phyloP scores from a whole-genome alignment of 1,139 yeast species.

The Candida dubliniensis region DNA sequence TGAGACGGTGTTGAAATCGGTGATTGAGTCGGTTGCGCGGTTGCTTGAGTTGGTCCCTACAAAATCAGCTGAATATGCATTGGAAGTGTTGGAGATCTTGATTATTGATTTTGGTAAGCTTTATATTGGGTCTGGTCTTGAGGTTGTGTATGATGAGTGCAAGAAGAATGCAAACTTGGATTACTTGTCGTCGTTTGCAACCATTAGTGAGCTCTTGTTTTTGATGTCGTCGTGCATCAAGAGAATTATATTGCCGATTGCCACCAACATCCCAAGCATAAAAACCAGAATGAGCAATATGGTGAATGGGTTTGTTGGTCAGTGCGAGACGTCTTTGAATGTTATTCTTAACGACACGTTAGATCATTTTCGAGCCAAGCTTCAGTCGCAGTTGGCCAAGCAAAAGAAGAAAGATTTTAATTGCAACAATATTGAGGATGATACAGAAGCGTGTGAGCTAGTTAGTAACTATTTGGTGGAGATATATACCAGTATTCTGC shows the following conservation, averaged over 20 bases:
- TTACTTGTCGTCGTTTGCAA: slow-evolving; percentile 52
- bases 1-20: slow-evolving; percentile 65
- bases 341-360: slow-evolving; percentile 61
- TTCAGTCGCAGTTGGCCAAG: slow-evolving; percentile 50
- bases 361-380: slow-evolving; percentile 48
- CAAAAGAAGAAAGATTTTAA: slow-evolving; percentile 34
- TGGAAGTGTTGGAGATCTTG: slow-evolving; percentile 66
- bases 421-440: slow-evolving; percentile 55
- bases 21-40: slow-evolving; percentile 80
- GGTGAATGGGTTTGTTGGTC: slow-evolving; percentile 65
- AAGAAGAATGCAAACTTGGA: slow-evolving; percentile 23
- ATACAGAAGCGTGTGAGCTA: slow-evolving; percentile 69
- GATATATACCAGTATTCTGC: slow-evolving; percentile 35
- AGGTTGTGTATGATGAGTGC: slow-evolving; percentile 56
- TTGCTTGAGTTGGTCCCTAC: slow-evolving; percentile 69
- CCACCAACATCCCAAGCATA: slow-evolving; percentile 60
- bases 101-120: slow-evolving; percentile 70
- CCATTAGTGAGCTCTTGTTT: slow-evolving; percentile 63
- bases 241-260: slow-evolving; percentile 70
- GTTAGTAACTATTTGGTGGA: slow-evolving; percentile 54
- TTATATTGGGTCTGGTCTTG: slow-evolving; percentile 74
- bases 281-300: slow-evolving; percentile 62
- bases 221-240: slow-evolving; percentile 71
- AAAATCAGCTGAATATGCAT: slow-evolving; percentile 59
- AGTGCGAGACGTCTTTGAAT: slow-evolving; percentile 71